phyloP scores from a whole-genome alignment of 2,329 filamentous ascomycete species.

The Talaromyces verruculosus region DNA sequence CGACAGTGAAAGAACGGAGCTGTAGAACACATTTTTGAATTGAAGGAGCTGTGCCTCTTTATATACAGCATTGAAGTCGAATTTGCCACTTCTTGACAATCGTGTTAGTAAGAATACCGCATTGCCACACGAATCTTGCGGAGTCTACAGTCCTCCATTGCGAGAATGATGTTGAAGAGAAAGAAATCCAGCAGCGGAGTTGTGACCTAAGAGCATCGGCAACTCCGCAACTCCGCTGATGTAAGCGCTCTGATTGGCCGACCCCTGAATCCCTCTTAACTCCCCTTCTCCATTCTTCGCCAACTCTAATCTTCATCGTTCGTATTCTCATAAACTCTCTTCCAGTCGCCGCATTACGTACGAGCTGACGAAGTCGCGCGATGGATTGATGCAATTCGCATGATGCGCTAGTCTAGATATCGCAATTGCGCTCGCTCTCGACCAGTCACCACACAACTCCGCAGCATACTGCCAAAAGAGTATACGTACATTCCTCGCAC shows the following conservation, averaged over 20 bases:
- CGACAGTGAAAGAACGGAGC: neutral
- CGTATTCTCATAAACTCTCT: neutral
- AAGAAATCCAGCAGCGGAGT: neutral
- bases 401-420: neutral
- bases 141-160: neutral
- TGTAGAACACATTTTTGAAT: neutral
- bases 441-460: neutral
- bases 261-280: neutral
- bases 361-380: neutral
- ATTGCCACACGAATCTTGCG: neutral
- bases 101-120: conserved; percentile 14
- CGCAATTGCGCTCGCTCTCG: neutral
- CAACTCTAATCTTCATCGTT: neutral
- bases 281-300: conserved; percentile 3
- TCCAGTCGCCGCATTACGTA: neutral
- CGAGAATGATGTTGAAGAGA: no score
- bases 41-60: neutral
- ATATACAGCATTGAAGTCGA: neutral
- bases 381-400: neutral
- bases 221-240: conserved; percentile 12
- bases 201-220: neutral
- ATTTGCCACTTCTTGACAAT: neutral
- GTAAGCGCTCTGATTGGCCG: conserved; percentile 7
- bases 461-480: neutral
- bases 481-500: conserved; percentile 4